Conservation (phyloP, 148 eudicot species). For the Camellia granthamiana region DNA sequence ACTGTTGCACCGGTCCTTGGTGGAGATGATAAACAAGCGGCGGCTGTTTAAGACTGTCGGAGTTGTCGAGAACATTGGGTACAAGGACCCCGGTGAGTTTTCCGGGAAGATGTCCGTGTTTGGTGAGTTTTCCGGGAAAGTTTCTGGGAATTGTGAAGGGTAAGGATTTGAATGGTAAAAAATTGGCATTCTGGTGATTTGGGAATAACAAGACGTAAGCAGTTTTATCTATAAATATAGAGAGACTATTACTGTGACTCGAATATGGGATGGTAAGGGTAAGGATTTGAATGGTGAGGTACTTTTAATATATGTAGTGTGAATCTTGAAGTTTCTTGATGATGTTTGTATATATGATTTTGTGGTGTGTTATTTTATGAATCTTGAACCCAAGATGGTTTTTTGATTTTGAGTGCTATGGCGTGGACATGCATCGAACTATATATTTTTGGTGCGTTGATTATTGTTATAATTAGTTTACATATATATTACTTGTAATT, state of each 20-base stretch:
- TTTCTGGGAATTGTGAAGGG: constrained; percentile 3
- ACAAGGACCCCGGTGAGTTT: constrained; percentile 28
- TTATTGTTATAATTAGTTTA: too few species aligned
- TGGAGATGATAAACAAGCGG: constrained; percentile 53
- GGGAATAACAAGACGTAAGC: too few species aligned
- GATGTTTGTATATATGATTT: background rate
- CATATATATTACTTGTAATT: too few species aligned
- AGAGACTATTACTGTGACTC: too few species aligned
- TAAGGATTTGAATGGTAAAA: constrained; percentile 12
- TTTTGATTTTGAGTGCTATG: background rate
- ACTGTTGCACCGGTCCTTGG: constrained; percentile 54
- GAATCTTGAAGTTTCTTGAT: background rate
- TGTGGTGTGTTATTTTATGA: background rate
- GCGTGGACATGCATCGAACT: too few species aligned
- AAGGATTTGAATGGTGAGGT: background rate
- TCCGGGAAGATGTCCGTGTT: background rate
- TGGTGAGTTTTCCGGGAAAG: constrained; percentile 1
- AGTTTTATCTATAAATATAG: too few species aligned
- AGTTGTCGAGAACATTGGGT: constrained; percentile 63
- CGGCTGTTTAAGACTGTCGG: constrained; percentile 68
- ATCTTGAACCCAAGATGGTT: too few species aligned
- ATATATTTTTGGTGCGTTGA: too few species aligned
- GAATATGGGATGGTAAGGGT: background rate
- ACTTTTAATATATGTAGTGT: background rate
- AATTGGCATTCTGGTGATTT: too few species aligned